Evolutionary conservation across 768 basidiomycete species (phyloP), one percentile per base, ranked within the genome.

Genomic region (Pluteus cervinus): DNA sequence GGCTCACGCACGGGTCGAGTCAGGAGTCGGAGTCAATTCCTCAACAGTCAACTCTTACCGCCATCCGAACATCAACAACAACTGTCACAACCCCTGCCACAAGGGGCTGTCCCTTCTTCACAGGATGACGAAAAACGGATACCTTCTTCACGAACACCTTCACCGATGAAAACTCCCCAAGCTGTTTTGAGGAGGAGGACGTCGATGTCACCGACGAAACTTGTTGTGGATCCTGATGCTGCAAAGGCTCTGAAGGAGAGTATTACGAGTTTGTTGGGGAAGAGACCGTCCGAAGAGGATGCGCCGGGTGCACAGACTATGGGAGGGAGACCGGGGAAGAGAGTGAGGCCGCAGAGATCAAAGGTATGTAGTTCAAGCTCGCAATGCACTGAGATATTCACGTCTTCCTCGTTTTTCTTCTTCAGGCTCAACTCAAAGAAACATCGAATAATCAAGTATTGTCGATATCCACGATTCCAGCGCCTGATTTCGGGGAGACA

Each of bases 231-330:
- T 32, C 60, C 63, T 33, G 65, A 70, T 33, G 66, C 66, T 17
- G 63, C 77, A n/a, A 72, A 65, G 47, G 80, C 73, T 12, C 60
- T 86, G 15, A 74, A 83, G 44, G 79, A 85, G 45, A 81, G 75
- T 42, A 74, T 87, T 33, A 75, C 76, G 4, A 72, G 74, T 15
- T 55, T 86, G 39, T 61, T 88, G 11, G 85, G 84, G 7, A 88
- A 89, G 54, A 69, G 84, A 7, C 65, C 67, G 7, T 69, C 68
- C 8, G 65, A 66, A 3, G 68, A 69, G 33, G 57, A 53, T 12
- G 42, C 28, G 9, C 30, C 36, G 28, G 49, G 33, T 18, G 50
- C 32, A n/a, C n/a, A n/a, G n/a, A 32, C 30, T 15, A 48, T 29
- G 21, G 44, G 35, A 16, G 39, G 39, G 12, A 49, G 57, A 36